phyloP scores from a whole-genome alignment of 2,329 filamentous ascomycete genomes.

The Exophiala sp. region DNA sequence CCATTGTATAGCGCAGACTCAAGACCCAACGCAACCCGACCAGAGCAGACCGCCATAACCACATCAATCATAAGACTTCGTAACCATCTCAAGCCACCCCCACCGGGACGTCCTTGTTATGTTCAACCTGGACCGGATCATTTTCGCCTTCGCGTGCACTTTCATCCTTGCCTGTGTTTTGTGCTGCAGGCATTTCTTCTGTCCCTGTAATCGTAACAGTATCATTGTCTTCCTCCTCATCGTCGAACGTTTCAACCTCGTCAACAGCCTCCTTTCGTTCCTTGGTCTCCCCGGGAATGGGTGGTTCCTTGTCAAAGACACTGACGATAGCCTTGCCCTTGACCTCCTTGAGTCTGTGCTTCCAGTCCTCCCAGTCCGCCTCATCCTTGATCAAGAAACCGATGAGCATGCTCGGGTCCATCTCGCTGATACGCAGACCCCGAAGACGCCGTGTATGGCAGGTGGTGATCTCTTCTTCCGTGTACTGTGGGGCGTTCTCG shows the following conservation, averaged over 20 bases:
- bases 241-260: constrained; percentile 85
- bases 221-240: constrained; percentile 49
- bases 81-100: not conserved
- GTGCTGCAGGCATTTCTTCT: constrained; percentile 1
- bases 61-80: not conserved
- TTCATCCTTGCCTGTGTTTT: not conserved
- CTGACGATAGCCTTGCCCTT: constrained; percentile 84
- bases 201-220: constrained; percentile 24
- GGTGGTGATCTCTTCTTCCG: constrained; percentile 68
- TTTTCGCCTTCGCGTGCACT: not conserved
- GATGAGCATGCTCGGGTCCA: constrained; percentile 98
- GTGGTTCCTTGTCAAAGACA: constrained; percentile 68
- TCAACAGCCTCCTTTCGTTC: constrained; percentile 75
- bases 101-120: not conserved
- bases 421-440: constrained; percentile 78
- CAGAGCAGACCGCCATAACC: not conserved
- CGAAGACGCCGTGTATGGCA: constrained; percentile 86
- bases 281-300: constrained; percentile 45
- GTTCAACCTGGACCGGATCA: not conserved
- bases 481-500: constrained; percentile 49
- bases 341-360: constrained; percentile 67
- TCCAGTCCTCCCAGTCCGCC: constrained; percentile 81
- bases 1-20: not conserved
- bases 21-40: not conserved
- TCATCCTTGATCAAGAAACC: constrained; percentile 83